Evolutionary conservation across 345 rosid species (phyloP).

Genomic region (Euphorbia pulcherrima): DNA sequence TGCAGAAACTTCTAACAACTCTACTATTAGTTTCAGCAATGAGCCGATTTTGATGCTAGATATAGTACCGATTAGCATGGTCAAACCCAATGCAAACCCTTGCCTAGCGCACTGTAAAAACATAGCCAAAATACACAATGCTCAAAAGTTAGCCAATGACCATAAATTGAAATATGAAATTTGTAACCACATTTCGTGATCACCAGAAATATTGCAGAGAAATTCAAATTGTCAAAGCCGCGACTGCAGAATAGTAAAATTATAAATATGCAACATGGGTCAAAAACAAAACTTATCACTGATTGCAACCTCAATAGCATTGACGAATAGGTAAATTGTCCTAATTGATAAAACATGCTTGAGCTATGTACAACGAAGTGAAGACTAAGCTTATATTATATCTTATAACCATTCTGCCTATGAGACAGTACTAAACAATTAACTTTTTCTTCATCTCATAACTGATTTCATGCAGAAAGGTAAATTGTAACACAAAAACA

Average conservation of each 20-base stretch:
- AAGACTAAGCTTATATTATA: not conserved
- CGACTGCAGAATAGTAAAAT: not conserved
- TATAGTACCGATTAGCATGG: constrained; percentile 46
- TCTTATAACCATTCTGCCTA: not conserved
- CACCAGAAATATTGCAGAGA: constrained; percentile 1
- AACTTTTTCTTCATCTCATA: not conserved
- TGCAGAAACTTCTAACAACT: constrained; percentile 70
- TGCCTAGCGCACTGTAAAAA: constrained; percentile 82
- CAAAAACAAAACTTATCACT: not conserved
- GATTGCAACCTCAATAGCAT: not conserved
- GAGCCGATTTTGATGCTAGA: constrained; percentile 62
- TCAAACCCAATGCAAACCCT: constrained; percentile 90
- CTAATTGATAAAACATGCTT: not conserved
- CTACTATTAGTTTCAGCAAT: constrained; percentile 61
- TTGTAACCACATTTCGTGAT: not conserved
- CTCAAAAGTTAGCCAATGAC: constrained; percentile 8
- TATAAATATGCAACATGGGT: not conserved
- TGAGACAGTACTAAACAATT: not conserved
- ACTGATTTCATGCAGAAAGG: not conserved
- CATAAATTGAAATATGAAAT: not conserved
- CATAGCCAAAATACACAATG: not conserved
- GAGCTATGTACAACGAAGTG: not conserved
- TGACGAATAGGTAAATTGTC: not conserved
- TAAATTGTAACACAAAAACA: not conserved
- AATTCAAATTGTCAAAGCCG: not conserved